Base-by-base conservation (phyloP, 139 green algal genomes). In the Chlorella vulgaris region DNA sequence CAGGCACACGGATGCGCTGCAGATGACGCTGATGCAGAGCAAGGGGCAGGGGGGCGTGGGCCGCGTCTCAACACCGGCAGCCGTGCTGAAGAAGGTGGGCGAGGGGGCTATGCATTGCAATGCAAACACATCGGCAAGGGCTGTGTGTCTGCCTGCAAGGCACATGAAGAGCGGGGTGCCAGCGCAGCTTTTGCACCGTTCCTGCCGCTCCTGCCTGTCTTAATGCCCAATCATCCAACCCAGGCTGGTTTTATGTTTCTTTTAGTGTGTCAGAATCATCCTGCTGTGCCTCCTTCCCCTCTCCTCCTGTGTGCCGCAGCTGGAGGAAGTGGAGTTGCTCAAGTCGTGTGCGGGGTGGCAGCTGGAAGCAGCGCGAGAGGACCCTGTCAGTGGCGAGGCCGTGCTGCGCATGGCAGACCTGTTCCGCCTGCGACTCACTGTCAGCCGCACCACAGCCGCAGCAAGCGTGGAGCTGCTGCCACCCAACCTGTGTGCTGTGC, bases 341-440 rank as follows among this genome's bases (percentile, higher is more conserved):
- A 73, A 29, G 36, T 39, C 50, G 35, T 83, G 74, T 38, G 21
- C 74, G 47, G 81, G 81, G 13, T 86, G 81, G 81, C 74, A 76
- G 81, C 65, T 83, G 51, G 81, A 86, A 74, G 10, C 7, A 5
- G 63, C 60, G 24, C 21, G n/a, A 24, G 36, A 58, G 38, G 65
- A 69, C 38, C 39, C 38, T 2, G 38, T 50, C 31, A 69, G 36
- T 39, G 51, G 40, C 47, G 55, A 83, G 39, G 29, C 74, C 63
- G 38, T 28, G 18, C 53, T 86, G 74, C 81, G 81, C 61, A 24
- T 83, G 51, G 74, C 36, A 7, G 42, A 61, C 51, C 65, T 82
- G 31, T 86, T 86, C 74, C 74, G 74, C 29, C 29, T 86, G 81
- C 65, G 55, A 36, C 74, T 86, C 31, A 28, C 15, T 31, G 40